Evolutionary conservation across 2,329 filamentous ascomycete genomes (phyloP), one percentile per base, ranked within the genome.

Genomic region (Aspergillus transmontanensis): DNA sequence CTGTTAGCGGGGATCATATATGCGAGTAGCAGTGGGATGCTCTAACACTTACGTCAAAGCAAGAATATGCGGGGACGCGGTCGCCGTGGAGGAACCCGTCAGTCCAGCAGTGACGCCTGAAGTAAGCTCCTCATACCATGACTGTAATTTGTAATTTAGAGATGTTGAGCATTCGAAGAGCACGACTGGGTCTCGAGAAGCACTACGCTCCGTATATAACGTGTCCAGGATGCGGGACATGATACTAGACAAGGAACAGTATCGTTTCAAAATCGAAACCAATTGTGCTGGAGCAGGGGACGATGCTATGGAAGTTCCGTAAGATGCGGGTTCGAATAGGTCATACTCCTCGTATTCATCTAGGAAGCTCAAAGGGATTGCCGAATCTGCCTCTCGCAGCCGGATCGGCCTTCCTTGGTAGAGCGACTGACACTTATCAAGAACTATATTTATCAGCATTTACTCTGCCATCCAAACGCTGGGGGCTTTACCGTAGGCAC

Each of bases 351-450:
- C 60, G n/a, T 48, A 59, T 19, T 51, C 36, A 23, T 62, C 60
- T 36, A 26, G 56, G 32, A 21, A 59, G 23, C 7, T 3, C n/a
- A 53, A 11, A 48, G 28, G 41, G 3, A 53, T 10, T 6, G 10
- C 26, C 3, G 50, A 23, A 19, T 59, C 48, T 6, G 23, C 30
- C 11, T 55, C 56, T 21, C 39, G 41, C 9, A 59, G 21, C 28
- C 50, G 28, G 30, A 45, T 30, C 28, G 48, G 23, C 50, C 56
- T 32, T 21, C 50, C 50, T 28, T 55, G 60, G 48, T 62, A 62
- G 12, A 62, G 23, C 1, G 34, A 46, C 50, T 58, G 60, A 23
- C 55, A 36, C 21, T 86, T 86, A 64, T 85, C 85, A 6, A 48
- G 21, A 23, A 48, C 45, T 26, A 46, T 45, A 4, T 12, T 7